phyloP scores from a whole-genome alignment of 305 asterid genomes.

The Solanum chacoense region DNA sequence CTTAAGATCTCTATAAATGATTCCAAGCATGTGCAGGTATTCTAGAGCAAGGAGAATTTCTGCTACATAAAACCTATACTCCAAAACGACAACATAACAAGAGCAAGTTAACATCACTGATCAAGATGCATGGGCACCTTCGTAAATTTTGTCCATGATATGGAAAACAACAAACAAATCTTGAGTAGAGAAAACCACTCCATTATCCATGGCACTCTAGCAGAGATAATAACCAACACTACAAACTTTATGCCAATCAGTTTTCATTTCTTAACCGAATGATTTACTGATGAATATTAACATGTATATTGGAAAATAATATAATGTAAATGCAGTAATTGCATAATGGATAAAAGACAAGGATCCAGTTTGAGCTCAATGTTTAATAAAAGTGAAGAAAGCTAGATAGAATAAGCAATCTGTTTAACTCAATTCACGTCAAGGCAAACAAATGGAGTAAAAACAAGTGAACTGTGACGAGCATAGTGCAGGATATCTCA shows the following conservation, averaged over 20 bases:
- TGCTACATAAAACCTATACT: slow-evolving; percentile 43
- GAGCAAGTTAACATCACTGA: background rate
- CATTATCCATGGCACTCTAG: background rate
- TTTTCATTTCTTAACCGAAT: background rate
- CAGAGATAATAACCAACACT: background rate
- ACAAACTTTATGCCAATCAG: background rate
- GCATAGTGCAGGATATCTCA: background rate
- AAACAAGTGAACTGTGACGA: background rate
- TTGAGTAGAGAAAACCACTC: background rate
- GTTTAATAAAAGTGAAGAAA: background rate
- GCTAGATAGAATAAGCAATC: background rate
- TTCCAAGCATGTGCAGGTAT: slow-evolving; percentile 55
- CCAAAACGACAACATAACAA: background rate
- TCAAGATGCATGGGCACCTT: background rate
- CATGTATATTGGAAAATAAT: background rate
- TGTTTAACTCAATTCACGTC: background rate
- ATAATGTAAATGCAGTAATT: background rate
- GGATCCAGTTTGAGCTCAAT: background rate
- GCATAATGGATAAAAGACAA: background rate
- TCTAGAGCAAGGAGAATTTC: slow-evolving; percentile 50
- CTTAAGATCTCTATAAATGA: slow-evolving; percentile 46
- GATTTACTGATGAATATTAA: background rate
- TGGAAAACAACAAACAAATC: background rate
- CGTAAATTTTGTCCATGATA: background rate
- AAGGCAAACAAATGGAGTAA: background rate